phyloP scores from a whole-genome alignment of 768 basidiomycete species.

The Suillus americanus region DNA sequence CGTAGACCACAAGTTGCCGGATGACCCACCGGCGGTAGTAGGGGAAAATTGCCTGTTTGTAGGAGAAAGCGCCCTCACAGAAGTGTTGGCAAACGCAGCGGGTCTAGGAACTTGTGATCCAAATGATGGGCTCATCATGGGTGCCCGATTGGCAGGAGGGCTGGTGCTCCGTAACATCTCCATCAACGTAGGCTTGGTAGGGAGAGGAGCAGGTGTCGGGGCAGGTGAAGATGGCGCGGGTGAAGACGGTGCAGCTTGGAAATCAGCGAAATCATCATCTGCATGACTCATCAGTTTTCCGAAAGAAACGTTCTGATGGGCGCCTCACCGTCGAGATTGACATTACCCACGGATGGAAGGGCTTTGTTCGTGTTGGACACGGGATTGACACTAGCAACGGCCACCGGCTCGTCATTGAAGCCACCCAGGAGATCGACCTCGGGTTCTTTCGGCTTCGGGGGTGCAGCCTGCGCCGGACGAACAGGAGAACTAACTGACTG shows the following conservation, averaged over 20 bases:
- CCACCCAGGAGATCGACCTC: slow-evolving; percentile 76
- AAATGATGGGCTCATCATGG: slow-evolving; percentile 10
- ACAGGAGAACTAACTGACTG: slow-evolving; percentile 15
- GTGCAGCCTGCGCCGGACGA: slow-evolving; percentile 27
- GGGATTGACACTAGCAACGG: slow-evolving; percentile 13
- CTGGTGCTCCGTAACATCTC: slow-evolving; percentile 42
- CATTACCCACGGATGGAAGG: slow-evolving; percentile 24
- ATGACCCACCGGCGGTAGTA: slow-evolving; percentile 19
- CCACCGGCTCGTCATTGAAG: slow-evolving; percentile 62
- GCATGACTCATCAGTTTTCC: slow-evolving; percentile 12
- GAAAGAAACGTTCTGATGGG: background rate
- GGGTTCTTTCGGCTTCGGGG: slow-evolving; percentile 44
- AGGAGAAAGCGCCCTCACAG: slow-evolving; percentile 28
- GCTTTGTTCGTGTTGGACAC: slow-evolving; percentile 28
- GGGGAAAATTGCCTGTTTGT: slow-evolving; percentile 20
- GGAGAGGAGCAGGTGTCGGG: slow-evolving; percentile 28
- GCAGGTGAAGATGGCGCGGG: slow-evolving; percentile 19
- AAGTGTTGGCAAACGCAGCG: slow-evolving; percentile 17
- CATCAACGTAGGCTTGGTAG: slow-evolving; percentile 45
- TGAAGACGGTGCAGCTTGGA: slow-evolving; percentile 65
- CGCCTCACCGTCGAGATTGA: slow-evolving; percentile 28
- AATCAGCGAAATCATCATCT: slow-evolving; percentile 88
- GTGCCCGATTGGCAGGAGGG: slow-evolving; percentile 24
- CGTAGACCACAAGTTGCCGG: slow-evolving; percentile 23
- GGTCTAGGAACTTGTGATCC: slow-evolving; percentile 16